Base-by-base conservation (phyloP, 352 stramenopile species). In the Phytophthora sp. region DNA sequence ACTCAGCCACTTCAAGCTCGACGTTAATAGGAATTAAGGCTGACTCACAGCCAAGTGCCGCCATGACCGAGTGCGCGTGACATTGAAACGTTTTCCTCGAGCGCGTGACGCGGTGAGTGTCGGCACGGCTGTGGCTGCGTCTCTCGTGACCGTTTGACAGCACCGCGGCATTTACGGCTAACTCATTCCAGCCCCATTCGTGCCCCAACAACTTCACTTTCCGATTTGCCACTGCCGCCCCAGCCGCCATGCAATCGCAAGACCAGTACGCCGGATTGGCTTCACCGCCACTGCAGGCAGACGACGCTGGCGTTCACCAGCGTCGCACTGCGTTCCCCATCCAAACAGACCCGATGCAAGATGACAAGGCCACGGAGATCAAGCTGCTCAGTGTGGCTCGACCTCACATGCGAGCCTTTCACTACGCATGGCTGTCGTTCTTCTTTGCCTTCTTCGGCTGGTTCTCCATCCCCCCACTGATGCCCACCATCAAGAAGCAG, bases 381-480 rank as follows among this genome's bases (percentile, higher is more conserved):
- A 67, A 68, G 31, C 49, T 76, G 9, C 52, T 84, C 4, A 77
- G 69, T 29, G 52, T 65, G 1, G 35, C 47, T 13, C 49, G 69
- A 13, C 94, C 95, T 0, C 94, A 98, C 75, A 98, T 98, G 93
- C 86, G 94, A 46, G 89, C 91, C 21, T 98, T 98, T 76, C 94
- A 98, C 80, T 92, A 82, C 69, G 72, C 90, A 16, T 98, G 93
- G 93, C 66, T 98, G 13, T 93, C 77, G 36, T 98, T 98, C 80
- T 98, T 98, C 80, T 86, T 95, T 45, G 94, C 94, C 51, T 98
- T 98, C 81, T 93, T 98, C 64, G 90, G 94, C 47, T 98, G 94
- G 91, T 98, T 98, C 73, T 86, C 90, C 42, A 97, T 98, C 72
- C 92, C 94, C 26, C 96, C 96, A 27, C 83, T 99, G 44, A 86